Conservation (phyloP, 805 yeast species). For the Wickerhamomyces kurtzmanii region DNA sequence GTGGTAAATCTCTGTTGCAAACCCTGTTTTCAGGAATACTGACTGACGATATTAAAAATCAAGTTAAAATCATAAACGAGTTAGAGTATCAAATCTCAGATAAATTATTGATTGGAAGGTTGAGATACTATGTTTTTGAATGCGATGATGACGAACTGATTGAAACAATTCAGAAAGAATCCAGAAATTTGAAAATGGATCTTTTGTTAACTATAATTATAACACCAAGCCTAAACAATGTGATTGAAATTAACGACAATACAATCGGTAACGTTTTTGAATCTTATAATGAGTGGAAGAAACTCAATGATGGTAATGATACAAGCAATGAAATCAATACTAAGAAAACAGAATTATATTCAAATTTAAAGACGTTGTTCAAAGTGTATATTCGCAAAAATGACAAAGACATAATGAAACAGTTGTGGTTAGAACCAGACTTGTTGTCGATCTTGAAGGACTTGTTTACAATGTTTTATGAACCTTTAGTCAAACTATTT, state of each 20-base stretch:
- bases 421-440: slow-evolving; percentile 80
- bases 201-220: slow-evolving; percentile 11
- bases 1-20: slow-evolving; percentile 60
- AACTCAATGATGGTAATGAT: slow-evolving; percentile 16
- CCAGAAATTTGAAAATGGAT: slow-evolving; percentile 11
- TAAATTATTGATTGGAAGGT: slow-evolving; percentile 15
- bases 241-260: slow-evolving; percentile 7
- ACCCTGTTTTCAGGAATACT: slow-evolving; percentile 62
- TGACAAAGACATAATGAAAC: slow-evolving; percentile 68
- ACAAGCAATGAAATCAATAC: slow-evolving; percentile 11
- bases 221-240: slow-evolving; percentile 11
- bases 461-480: slow-evolving; percentile 60
- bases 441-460: slow-evolving; percentile 68
- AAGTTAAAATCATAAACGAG: slow-evolving; percentile 40
- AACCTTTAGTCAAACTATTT: slow-evolving; percentile 63
- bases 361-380: slow-evolving; percentile 51
- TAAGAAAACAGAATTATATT: slow-evolving; percentile 25
- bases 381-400: slow-evolving; percentile 54
- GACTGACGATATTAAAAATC: slow-evolving; percentile 64
- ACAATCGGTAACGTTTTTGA: slow-evolving; percentile 12
- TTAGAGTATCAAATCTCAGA: slow-evolving; percentile 30
- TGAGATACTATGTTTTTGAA: slow-evolving; percentile 22
- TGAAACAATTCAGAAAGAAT: slow-evolving; percentile 14
- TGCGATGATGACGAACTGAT: slow-evolving; percentile 21
- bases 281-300: slow-evolving; percentile 15